These are phyloP conservation scores for Hypoxylon cercidicola DNA, from an alignment of 495 filamentous ascomycete species.

Conservation along the genomic window DNA sequence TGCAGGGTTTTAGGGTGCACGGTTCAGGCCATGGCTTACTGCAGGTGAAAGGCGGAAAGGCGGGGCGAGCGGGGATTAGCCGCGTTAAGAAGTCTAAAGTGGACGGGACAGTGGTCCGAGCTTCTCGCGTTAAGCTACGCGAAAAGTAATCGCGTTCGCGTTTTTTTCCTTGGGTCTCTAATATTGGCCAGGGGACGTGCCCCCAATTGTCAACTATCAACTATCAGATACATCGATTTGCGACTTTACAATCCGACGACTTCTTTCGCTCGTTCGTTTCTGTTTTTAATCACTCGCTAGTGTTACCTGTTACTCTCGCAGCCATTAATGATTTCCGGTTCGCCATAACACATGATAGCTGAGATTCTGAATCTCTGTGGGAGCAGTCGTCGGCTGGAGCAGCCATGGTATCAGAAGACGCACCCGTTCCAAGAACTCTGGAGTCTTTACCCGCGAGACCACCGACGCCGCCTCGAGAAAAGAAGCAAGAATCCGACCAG, in stretches of 20 bases:
- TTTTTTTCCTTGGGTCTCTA: conserved; percentile 17
- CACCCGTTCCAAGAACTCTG: conserved; percentile 52
- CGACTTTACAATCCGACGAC: conserved; percentile 12
- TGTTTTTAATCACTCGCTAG: conserved; percentile 4
- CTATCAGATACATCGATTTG: conserved; percentile 12
- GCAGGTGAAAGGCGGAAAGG: not conserved
- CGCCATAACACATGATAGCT: conserved; percentile 33
- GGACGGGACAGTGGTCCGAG: conserved; percentile 21
- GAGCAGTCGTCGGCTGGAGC: conserved; percentile 44
- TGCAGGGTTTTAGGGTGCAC: too few species aligned
- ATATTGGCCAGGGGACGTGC: conserved; percentile 24
- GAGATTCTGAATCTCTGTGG: conserved; percentile 18
- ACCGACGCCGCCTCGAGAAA: conserved; percentile 66
- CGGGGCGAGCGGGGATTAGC: conserved; percentile 1
- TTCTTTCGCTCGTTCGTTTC: conserved; percentile 6
- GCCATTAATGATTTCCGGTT: conserved; percentile 12
- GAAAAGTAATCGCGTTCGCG: conserved; percentile 38
- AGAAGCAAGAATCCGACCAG: conserved; percentile 49
- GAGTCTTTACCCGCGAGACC: conserved; percentile 60
- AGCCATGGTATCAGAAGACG: conserved; percentile 60
- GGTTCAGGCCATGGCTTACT: not conserved
- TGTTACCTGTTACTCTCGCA: conserved; percentile 8
- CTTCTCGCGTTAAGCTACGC: conserved; percentile 36
- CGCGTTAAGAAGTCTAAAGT: conserved; percentile 24
- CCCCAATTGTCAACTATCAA: not conserved